These are phyloP conservation scores for Singerocomus rubriflavus DNA, from an alignment of 1,284 basidiomycete species.

Conservation along the genomic window DNA sequence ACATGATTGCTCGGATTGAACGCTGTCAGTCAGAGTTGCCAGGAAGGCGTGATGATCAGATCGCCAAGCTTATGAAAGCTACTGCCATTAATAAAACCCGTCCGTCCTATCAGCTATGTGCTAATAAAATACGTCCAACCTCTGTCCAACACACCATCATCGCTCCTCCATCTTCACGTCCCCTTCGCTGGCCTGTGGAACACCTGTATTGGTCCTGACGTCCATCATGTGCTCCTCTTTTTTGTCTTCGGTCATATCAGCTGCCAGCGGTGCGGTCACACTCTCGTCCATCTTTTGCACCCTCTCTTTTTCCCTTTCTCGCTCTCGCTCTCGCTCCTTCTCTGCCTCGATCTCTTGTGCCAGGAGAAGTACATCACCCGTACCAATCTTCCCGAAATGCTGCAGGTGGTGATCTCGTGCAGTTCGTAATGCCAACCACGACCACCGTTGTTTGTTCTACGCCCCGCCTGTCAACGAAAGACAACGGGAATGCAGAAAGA, in stretches of 20 bases:
- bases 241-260: conserved; percentile 13
- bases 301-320: conserved; percentile 36
- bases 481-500: background rate
- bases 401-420: conserved; percentile 68
- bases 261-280: conserved; percentile 1
- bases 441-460: conserved; percentile 68
- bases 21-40: conserved; percentile 2
- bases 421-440: conserved; percentile 76
- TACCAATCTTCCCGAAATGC: conserved; percentile 75
- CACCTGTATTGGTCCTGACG: conserved; percentile 7
- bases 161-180: conserved; percentile 58
- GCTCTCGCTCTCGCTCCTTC: conserved; percentile 40
- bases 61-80: background rate
- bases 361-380: conserved; percentile 66
- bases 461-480: conserved; percentile 9
- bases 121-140: background rate
- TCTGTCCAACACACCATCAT: conserved; percentile 6
- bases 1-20: conserved; percentile 22
- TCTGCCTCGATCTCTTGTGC: conserved; percentile 67
- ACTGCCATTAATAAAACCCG: conserved; percentile 20
- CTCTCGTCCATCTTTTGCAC: conserved; percentile 36
- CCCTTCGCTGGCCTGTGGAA: conserved; percentile 37
- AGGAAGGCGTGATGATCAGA: conserved; percentile 6
- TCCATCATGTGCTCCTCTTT: conserved; percentile 11
- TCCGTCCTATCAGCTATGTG: background rate